Base-by-base conservation (phyloP, 2,329 filamentous ascomycete genomes). In the Xenoacremonium recifei region DNA sequence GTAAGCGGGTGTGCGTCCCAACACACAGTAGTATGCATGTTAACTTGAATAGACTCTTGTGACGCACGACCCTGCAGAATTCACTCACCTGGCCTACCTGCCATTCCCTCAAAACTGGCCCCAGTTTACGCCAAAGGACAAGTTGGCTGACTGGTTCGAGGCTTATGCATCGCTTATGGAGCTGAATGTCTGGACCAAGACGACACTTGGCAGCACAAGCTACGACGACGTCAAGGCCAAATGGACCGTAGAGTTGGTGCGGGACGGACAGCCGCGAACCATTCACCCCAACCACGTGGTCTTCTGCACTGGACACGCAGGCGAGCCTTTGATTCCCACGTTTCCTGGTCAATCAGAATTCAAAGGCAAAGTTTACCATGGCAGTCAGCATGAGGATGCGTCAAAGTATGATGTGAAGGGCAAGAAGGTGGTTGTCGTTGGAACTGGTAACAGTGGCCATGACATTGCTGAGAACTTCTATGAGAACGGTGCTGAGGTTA, bases 391-490 rank as follows among this genome's bases (percentile, higher is more conserved):
- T 27, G 23, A 27, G 56, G 67, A 68, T 31, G 70, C 70, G 1
- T 56, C 53, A 15, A n/a, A 37, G 25, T 23, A 21, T 21, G 7
- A 23, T n/a, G 41, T 58, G 4, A 10, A 33, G 5, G 20, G 37
- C 4, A 74, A 74, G 53, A 70, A 65, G 35, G 68, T 74, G 4
- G 55, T 73, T 7, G 66, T 76, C 9, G 63, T 76, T 5, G 73
- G 73, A 4, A 67, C 68, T 3, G 70, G 71, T 16, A 75, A 72
- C 38, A 71, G 69, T 43, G 71, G 67, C 0, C 71, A 75, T 40
- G 72, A 75, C 42, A 72, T 75, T 37, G 71, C 72, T 0, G 68
- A 74, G 50, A 70, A 75, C 48, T 75, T 67, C 46, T 66, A 66
- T 36, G 65, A 75, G 39, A 67, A 70, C 33, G 74, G 73, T 3